phyloP scores from a whole-genome alignment of 139 green algal genomes.

The Micractinium conductrix region DNA sequence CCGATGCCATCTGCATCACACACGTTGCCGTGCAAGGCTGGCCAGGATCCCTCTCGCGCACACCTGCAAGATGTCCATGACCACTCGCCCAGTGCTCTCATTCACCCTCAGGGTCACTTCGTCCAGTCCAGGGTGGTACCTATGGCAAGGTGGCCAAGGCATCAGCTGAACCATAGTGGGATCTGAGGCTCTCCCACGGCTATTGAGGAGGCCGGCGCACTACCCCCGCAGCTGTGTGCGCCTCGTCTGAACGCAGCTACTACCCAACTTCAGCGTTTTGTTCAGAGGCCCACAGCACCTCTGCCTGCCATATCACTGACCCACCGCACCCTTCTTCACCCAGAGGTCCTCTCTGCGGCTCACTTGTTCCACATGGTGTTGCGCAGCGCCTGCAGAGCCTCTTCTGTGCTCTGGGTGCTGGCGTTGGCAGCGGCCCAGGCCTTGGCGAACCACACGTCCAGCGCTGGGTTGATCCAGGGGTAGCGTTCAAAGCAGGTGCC shows the following conservation, averaged over 20 bases:
- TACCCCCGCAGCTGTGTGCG: too few relatives aligned
- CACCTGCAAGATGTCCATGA: constrained; percentile 22
- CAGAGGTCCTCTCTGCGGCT: too few relatives aligned
- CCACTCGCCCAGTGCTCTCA: neutral
- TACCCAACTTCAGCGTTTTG: too few relatives aligned
- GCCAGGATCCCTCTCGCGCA: neutral
- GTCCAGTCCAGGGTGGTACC: constrained; percentile 29
- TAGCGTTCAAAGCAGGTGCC: constrained; percentile 34
- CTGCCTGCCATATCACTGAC: too few relatives aligned
- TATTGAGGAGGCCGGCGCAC: too few relatives aligned
- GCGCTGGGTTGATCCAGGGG: constrained; percentile 35
- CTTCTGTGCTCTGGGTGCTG: constrained; percentile 37
- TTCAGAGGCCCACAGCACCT: too few relatives aligned
- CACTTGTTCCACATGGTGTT: constrained; percentile 22
- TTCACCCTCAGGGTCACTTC: constrained; percentile 4
- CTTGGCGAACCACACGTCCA: constrained; percentile 36
- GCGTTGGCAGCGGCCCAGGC: constrained; percentile 1
- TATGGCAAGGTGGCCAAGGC: too few relatives aligned
- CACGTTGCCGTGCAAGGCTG: too few relatives aligned
- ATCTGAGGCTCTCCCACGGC: too few relatives aligned
- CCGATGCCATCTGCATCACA: neutral
- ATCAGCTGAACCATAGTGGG: too few relatives aligned
- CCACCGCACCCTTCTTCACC: too few relatives aligned
- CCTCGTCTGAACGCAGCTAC: too few relatives aligned
- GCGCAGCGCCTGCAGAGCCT: constrained; percentile 19